Base-by-base conservation (phyloP, 495 filamentous ascomycete genomes). In the Trichocladium uniseriatum region DNA sequence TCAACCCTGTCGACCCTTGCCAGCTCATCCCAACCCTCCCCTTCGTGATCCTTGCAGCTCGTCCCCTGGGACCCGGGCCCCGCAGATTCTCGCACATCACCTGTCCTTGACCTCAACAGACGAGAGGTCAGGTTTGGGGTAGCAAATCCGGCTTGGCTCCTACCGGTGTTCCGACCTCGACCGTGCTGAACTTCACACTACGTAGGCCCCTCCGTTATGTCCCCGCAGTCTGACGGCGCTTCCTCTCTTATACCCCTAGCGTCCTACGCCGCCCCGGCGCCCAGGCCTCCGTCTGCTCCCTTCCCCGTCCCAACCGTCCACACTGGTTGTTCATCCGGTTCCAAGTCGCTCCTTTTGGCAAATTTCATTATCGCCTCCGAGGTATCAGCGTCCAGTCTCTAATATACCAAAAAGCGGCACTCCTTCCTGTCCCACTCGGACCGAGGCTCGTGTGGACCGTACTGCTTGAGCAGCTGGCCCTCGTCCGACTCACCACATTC, bases 351-450 rank as follows among this genome's bases (percentile, higher is more conserved):
- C 70, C 63, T 73, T 67, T n/a, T 69, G 54, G 63, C 61, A 56
- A 8, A 57, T 49, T 46, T 48, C 32, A 51, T 49, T 45, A 36
- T 38, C 39, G 13, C 49, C 57, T 47, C 57, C 61, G 54, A 56
- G 69, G 71, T 73, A 74, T 67, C 64, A 65, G 60, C 62, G 62
- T 68, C 64, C 63, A 65, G 65, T 72, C 65, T 73, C 72, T 71
- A 73, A 70, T 63, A 72, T 62, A 69, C 68, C 69, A 66, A 69
- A 67, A 74, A 68, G 69, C 71, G 70, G 69, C 66, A 71, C 69
- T 70, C 65, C 68, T 70, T 60, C 54, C 61, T 61, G 38, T 45
- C 21, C 55, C 53, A 54, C 43, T 55, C 56, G 58, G 63, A 58
- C 56, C 48, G 62, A 67, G 59, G 58, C 57, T 60, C 65, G 65